Evolutionary conservation across 2,329 filamentous ascomycete genomes (phyloP), one percentile per base, ranked within the genome.

Genomic region (Lachnellula hyalina): DNA sequence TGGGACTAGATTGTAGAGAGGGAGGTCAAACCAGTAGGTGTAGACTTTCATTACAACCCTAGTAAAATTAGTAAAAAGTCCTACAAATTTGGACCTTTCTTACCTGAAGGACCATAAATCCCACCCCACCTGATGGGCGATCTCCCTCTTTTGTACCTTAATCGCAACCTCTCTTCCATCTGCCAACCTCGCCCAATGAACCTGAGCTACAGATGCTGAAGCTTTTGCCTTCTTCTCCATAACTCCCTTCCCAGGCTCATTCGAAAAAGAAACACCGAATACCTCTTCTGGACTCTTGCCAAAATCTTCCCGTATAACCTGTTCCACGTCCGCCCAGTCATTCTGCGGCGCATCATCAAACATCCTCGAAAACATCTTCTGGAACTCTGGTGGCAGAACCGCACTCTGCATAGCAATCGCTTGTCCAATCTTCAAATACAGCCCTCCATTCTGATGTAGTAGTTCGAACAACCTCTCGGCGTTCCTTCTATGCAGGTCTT

Each of bases 321-420:
- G 82, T 74, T 96, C 87, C 2, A 96, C 86, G 49, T 93, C 89
- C 61, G 77, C 80, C 92, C 92, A 97, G 42, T 81, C 79, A 69
- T 96, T 94, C 77, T 96, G 92, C 38, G 93, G 92, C 59, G 94
- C 94, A 75, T 97, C 93, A 69, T 97, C 94, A 70, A 97, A 99
- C 90, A 99, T 96, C 66, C 87, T 82, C 21, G 87, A 79, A 69
- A 99, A 99, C 91, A 96, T 97, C 67, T 86, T 85, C 75, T 96
- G 91, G 65, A 97, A 97, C 72, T 96, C 91, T 0, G 92, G 89
- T 25, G 94, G 94, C 58, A 99, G 75, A 25, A 97, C 85, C 0
- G 93, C 93, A 63, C 89, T 93, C 77, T 99, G 94, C 94, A 97
- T 97, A 14, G 93, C 94, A 63, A 99, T 93, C 4, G 94, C 94